Evolutionary conservation across 495 filamentous ascomycete genomes (phyloP).

Genomic region (Penicillium desertorum): DNA sequence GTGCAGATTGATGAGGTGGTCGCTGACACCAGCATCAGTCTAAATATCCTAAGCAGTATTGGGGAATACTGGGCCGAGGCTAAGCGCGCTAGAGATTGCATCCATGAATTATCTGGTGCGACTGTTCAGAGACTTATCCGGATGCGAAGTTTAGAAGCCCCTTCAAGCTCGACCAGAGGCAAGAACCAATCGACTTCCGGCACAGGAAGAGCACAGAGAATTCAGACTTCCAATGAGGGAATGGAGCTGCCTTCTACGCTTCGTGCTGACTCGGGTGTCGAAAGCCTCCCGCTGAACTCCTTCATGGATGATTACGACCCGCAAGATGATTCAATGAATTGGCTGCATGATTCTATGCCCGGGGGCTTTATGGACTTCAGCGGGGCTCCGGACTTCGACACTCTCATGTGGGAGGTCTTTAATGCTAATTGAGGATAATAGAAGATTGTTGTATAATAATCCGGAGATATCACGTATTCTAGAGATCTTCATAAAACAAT

Average conservation of each 20-base stretch:
- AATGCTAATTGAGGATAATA: slow-evolving; percentile 11
- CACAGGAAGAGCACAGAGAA: neutral
- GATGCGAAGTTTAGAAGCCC: slow-evolving; percentile 21
- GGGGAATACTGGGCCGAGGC: slow-evolving; percentile 50
- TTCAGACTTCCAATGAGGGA: neutral
- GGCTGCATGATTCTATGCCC: slow-evolving; percentile 32
- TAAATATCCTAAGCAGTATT: slow-evolving; percentile 47
- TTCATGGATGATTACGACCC: slow-evolving; percentile 17
- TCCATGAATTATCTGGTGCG: slow-evolving; percentile 40
- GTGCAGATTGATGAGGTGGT: slow-evolving; percentile 42
- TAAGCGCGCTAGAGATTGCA: slow-evolving; percentile 43
- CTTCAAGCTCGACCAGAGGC: neutral
- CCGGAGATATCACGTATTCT: neutral
- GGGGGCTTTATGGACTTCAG: slow-evolving; percentile 32
- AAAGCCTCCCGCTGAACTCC: neutral
- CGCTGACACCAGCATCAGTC: slow-evolving; percentile 35
- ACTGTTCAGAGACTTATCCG: slow-evolving; percentile 41
- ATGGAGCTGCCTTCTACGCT: neutral
- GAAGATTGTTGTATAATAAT: neutral
- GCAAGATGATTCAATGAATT: slow-evolving; percentile 20
- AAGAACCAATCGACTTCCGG: neutral
- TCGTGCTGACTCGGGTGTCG: neutral
- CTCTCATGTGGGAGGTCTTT: slow-evolving; percentile 38
- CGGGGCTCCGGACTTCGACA: slow-evolving; percentile 38
- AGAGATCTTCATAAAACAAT: neutral